Percentiles rank a stretch among this genome's conserved stretches.
Evolutionary conservation across 1,284 basidiomycete species (phyloP).

Genomic region (Sanghuangporus baumii): DNA sequence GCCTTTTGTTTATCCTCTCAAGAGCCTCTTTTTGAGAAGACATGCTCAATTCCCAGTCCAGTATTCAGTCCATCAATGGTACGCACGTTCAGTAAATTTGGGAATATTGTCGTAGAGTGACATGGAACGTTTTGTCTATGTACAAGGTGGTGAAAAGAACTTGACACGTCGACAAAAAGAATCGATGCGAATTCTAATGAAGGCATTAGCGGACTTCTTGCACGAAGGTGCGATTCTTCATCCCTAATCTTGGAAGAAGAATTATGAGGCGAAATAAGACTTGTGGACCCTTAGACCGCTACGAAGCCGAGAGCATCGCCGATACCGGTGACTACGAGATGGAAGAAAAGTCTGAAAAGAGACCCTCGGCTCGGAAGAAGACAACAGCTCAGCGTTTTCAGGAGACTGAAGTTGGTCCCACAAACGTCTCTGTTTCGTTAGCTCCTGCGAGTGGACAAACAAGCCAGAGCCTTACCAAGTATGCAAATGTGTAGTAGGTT

Average conservation of each 20-base stretch:
- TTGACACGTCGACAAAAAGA: background rate
- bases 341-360: background rate
- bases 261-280: background rate
- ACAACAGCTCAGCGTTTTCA: background rate
- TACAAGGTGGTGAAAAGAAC: background rate
- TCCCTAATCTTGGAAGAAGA: background rate
- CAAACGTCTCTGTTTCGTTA: background rate
- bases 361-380: background rate
- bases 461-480: background rate
- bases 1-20: too few species aligned
- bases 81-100: background rate
- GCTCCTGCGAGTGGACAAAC: background rate
- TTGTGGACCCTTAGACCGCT: background rate
- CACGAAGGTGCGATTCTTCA: background rate
- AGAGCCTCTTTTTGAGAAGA: too few species aligned
- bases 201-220: conserved; percentile 1
- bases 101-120: background rate
- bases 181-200: conserved; percentile 1
- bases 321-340: background rate
- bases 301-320: background rate
- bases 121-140: background rate
- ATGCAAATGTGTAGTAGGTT: background rate
- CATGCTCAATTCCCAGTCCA: background rate
- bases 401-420: background rate
- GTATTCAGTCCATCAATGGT: background rate